Conservation (phyloP, 129 eudicot genomes). For the Logfia minima region DNA sequence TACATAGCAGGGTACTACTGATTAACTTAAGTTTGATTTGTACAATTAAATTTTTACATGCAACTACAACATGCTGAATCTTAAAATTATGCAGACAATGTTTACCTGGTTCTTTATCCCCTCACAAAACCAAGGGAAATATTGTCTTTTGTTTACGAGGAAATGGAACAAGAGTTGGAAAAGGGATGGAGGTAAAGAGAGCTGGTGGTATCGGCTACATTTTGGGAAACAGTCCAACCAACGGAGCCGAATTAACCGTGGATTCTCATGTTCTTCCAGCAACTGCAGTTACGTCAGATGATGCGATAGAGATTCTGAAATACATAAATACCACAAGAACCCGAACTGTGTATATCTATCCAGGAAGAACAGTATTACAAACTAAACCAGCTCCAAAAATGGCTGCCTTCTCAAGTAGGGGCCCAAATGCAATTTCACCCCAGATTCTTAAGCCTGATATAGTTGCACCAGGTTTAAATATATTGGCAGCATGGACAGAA, state of each 20-base stretch:
- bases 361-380: conserved; percentile 45
- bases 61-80: conserved; percentile 2
- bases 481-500: conserved; percentile 72
- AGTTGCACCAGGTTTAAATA: conserved; percentile 76
- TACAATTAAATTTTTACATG: background rate
- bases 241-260: conserved; percentile 64
- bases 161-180: conserved; percentile 80
- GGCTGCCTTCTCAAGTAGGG: conserved; percentile 87
- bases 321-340: conserved; percentile 58
- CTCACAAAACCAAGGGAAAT: conserved; percentile 70
- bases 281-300: conserved; percentile 54
- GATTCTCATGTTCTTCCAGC: conserved; percentile 93
- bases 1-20: conserved; percentile 53
- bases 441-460: conserved; percentile 79
- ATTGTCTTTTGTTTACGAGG: conserved; percentile 84
- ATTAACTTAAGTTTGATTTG: background rate
- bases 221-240: conserved; percentile 60
- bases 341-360: conserved; percentile 48
- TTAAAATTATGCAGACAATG: conserved; percentile 71
- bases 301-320: conserved; percentile 49
- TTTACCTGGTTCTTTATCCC: conserved; percentile 68
- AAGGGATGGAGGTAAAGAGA: conserved; percentile 78
- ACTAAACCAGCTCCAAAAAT: conserved; percentile 69
- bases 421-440: conserved; percentile 66
- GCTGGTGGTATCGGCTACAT: conserved; percentile 88